phyloP scores from a whole-genome alignment of 768 basidiomycete genomes.

The Leccinum truebloodii region DNA sequence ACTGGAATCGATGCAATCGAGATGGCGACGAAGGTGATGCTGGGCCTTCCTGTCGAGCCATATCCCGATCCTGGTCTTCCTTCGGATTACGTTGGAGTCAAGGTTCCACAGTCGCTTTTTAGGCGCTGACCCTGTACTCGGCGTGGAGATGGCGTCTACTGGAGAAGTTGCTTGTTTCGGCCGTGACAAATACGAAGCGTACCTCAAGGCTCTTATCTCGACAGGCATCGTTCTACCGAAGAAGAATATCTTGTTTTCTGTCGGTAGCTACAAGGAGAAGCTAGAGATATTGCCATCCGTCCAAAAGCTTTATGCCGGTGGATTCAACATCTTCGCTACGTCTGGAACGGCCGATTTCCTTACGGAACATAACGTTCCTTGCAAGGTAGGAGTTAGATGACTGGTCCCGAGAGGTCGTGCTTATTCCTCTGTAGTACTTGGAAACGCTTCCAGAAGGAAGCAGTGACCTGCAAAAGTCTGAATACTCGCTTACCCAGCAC shows the following conservation, averaged over 20 bases:
- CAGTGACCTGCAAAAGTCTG: constrained; percentile 83
- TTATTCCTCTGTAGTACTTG: constrained; percentile 60
- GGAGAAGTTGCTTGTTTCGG: constrained; percentile 99
- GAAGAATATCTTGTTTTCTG: constrained; percentile 96
- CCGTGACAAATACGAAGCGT: constrained; percentile 96
- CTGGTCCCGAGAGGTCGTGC: background rate
- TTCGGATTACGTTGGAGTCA: constrained; percentile 94
- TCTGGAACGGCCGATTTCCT: constrained; percentile 98
- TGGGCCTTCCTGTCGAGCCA: constrained; percentile 82
- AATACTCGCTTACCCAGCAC: constrained; percentile 97
- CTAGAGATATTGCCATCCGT: constrained; percentile 93
- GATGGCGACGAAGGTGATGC: constrained; percentile 99
- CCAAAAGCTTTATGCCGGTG: constrained; percentile 90
- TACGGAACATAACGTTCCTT: constrained; percentile 93
- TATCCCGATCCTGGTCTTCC: constrained; percentile 91
- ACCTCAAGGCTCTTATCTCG: constrained; percentile 94
- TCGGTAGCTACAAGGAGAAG: constrained; percentile 98
- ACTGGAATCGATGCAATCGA: constrained; percentile 98
- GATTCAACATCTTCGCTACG: constrained; percentile 96
- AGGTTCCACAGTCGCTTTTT: constrained; percentile 96
- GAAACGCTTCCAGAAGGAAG: constrained; percentile 82
- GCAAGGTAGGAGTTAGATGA: constrained; percentile 62
- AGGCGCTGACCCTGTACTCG: constrained; percentile 95
- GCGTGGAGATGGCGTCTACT: constrained; percentile 99
- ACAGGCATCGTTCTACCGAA: constrained; percentile 94